Evolutionary conservation across 805 yeast genomes (phyloP).

Genomic region (Saccharomycopsis schoenii): DNA sequence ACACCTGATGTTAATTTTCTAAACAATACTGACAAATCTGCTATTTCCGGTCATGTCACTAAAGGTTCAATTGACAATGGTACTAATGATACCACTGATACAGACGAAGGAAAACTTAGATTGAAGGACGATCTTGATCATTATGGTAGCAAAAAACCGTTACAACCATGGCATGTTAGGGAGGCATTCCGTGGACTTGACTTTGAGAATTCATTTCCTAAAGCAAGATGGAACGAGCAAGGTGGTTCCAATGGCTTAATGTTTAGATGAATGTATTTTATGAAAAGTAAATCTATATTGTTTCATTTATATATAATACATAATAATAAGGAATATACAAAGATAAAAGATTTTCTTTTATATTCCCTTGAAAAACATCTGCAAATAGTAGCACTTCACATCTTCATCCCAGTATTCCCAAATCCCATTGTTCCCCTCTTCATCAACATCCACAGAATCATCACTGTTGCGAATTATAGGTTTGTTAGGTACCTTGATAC

Average conservation of each 20-base stretch:
- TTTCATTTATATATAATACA: too few species aligned
- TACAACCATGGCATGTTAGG: constrained; percentile 15
- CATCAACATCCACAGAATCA: constrained; percentile 23
- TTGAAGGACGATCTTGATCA: background rate
- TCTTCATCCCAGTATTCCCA: constrained; percentile 75
- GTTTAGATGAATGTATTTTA: constrained; percentile 6
- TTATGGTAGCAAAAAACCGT: constrained; percentile 5
- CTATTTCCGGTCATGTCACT: too few species aligned
- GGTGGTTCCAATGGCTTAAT: constrained; percentile 16
- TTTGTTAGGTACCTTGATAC: constrained; percentile 59
- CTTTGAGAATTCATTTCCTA: constrained; percentile 15
- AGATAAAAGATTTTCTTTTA: background rate
- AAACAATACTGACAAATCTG: background rate
- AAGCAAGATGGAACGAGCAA: constrained; percentile 13
- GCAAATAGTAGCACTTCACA: constrained; percentile 57
- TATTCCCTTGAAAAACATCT: constrained; percentile 40
- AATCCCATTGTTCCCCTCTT: constrained; percentile 24
- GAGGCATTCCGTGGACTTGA: constrained; percentile 16
- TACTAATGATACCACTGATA: background rate
- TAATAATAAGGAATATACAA: background rate
- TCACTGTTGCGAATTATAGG: constrained; percentile 25
- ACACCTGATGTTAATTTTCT: background rate
- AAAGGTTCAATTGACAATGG: too few species aligned
- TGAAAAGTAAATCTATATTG: background rate
- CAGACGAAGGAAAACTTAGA: background rate